Evolutionary conservation across 78 protist genomes (phyloP).

Genomic region (Polysphondylium violaceum): DNA sequence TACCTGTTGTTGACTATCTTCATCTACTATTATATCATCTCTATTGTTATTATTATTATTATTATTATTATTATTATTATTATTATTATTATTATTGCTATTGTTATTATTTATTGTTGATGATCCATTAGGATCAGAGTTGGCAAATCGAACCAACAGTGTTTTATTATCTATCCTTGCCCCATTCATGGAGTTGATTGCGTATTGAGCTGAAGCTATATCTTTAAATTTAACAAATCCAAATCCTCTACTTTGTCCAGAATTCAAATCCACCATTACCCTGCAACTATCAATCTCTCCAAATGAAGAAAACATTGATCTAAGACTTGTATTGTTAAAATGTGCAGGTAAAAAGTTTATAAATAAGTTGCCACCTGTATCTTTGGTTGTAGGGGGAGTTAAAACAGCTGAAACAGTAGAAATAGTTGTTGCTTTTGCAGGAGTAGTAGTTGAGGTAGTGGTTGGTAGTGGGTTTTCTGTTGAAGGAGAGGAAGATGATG

Average conservation of each 20-base stretch:
- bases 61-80: not conserved
- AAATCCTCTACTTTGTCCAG: constrained; percentile 56
- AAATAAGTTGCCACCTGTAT: constrained; percentile 63
- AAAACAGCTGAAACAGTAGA: not conserved
- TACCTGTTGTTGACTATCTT: not conserved
- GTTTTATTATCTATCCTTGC: constrained; percentile 51
- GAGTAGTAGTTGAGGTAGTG: not conserved
- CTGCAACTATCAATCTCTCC: constrained; percentile 61
- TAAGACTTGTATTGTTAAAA: constrained; percentile 12
- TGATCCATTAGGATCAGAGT: constrained; percentile 8
- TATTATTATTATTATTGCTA: not conserved
- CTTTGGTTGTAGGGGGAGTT: too few species aligned
- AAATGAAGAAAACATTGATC: constrained; percentile 13
- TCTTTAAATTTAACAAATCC: constrained; percentile 58
- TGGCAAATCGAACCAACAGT: constrained; percentile 51
- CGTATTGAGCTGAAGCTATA: constrained; percentile 28
- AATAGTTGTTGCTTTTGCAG: not conserved
- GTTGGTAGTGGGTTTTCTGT: not conserved
- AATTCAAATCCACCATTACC: constrained; percentile 43
- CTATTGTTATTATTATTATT: not conserved
- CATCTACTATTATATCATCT: not conserved
- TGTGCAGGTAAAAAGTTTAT: constrained; percentile 43
- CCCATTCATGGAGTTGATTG: constrained; percentile 64
- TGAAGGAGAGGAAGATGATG: not conserved
- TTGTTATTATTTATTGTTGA: not conserved